These are phyloP conservation scores for Leishmania tarentolae DNA, from an alignment of 208 protist species.

Conservation along the genomic window DNA sequence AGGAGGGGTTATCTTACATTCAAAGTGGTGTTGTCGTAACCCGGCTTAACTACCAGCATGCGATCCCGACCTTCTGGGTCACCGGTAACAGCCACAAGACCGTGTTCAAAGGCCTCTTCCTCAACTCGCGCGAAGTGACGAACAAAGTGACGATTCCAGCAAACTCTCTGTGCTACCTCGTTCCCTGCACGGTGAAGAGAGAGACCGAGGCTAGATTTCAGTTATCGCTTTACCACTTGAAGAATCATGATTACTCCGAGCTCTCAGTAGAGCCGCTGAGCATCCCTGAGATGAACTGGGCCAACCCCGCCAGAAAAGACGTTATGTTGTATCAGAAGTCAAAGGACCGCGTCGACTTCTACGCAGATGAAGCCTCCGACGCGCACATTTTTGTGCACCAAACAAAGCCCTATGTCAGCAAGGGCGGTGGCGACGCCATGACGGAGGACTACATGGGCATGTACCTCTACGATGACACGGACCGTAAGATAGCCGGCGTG, in stretches of 20 bases:
- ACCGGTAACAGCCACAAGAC: slow-evolving; percentile 72
- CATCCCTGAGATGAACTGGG: slow-evolving; percentile 48
- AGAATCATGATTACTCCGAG: slow-evolving; percentile 39
- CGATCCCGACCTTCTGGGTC: slow-evolving; percentile 57
- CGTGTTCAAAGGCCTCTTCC: slow-evolving; percentile 72
- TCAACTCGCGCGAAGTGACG: slow-evolving; percentile 78
- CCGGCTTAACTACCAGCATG: slow-evolving; percentile 32
- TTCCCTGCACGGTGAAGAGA: slow-evolving; percentile 71
- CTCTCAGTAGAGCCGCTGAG: slow-evolving; percentile 47
- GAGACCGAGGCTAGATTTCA: slow-evolving; percentile 44
- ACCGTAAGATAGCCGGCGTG: slow-evolving; percentile 60
- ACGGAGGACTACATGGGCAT: slow-evolving; percentile 79
- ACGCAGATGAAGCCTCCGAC: slow-evolving; percentile 67
- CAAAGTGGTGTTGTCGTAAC: slow-evolving; percentile 70
- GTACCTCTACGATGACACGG: slow-evolving; percentile 80
- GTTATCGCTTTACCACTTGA: slow-evolving; percentile 55
- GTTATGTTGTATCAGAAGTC: slow-evolving; percentile 39
- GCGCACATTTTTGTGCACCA: slow-evolving; percentile 76
- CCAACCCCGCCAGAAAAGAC: slow-evolving; percentile 35
- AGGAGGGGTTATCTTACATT: slow-evolving; percentile 46
- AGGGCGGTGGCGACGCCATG: slow-evolving; percentile 67
- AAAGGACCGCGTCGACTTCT: slow-evolving; percentile 83
- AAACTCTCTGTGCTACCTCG: slow-evolving; percentile 69
- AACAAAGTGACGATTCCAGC: slow-evolving; percentile 59
- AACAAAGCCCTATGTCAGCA: slow-evolving; percentile 48